Evolutionary conservation across 1,284 basidiomycete genomes (phyloP).

Genomic region (Fereydounia khargensis): DNA sequence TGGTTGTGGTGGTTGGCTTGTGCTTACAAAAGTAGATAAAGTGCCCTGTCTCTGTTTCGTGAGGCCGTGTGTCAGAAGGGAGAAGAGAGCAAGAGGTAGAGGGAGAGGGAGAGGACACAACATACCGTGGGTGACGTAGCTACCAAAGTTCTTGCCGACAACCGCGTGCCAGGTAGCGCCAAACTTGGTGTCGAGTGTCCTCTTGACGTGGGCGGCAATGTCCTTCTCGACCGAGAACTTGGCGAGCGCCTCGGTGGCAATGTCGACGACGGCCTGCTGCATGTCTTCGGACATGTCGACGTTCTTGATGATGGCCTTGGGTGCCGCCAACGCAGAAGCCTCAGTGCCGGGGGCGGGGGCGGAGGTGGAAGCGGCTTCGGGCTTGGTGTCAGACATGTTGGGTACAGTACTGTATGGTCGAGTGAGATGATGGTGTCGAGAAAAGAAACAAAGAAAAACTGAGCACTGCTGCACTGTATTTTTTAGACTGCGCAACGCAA

Average conservation of each 20-base stretch:
- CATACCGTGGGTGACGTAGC: slow-evolving; percentile 94
- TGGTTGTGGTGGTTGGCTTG: no score
- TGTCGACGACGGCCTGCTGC: slow-evolving; percentile 88
- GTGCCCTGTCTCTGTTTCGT: slow-evolving; percentile 53
- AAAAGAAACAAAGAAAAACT: not conserved
- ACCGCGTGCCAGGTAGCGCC: slow-evolving; percentile 97
- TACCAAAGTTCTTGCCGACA: slow-evolving; percentile 87
- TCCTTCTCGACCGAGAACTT: slow-evolving; percentile 92
- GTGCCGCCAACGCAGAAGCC: slow-evolving; percentile 8
- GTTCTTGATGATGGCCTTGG: slow-evolving; percentile 84
- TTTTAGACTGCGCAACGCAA: no score
- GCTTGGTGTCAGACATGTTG: no score
- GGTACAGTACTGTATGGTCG: no score
- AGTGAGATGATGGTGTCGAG: not conserved
- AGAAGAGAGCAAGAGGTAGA: not conserved
- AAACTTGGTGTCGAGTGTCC: slow-evolving; percentile 87
- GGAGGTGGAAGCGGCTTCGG: slow-evolving; percentile 5
- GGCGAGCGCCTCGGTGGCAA: slow-evolving; percentile 78
- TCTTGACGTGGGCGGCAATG: slow-evolving; percentile 95
- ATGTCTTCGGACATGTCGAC: slow-evolving; percentile 96
- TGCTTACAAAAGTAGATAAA: slow-evolving; percentile 57
- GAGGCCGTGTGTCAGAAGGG: not conserved
- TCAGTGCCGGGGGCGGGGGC: not conserved
- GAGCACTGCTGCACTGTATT: no score
- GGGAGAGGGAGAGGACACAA: slow-evolving; percentile 17